These are phyloP conservation scores for Nothopassalora personata DNA, from an alignment of 2,329 filamentous ascomycete species.

Conservation along the genomic window DNA sequence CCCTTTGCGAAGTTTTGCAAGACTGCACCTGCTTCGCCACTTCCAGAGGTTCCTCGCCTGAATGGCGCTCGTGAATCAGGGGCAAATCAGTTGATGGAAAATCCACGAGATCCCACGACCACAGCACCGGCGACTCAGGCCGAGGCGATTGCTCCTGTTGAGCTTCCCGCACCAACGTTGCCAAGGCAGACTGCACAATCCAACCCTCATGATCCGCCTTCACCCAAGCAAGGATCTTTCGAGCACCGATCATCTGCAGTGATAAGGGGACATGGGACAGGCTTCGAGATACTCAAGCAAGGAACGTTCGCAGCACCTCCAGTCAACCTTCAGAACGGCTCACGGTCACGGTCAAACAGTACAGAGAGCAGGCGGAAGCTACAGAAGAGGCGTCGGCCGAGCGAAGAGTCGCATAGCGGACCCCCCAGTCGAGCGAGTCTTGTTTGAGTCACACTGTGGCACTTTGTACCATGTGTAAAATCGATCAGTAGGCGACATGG, in stretches of 20 bases:
- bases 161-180: background rate
- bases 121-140: background rate
- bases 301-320: constrained; percentile 31
- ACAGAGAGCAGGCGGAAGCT: constrained; percentile 23
- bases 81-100: background rate
- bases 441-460: background rate
- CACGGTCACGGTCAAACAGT: constrained; percentile 21
- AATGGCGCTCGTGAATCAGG: background rate
- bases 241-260: constrained; percentile 24
- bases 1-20: constrained; percentile 30
- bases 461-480: background rate
- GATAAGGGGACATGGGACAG: constrained; percentile 31
- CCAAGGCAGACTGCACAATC: background rate
- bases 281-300: constrained; percentile 33
- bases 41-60: constrained; percentile 2
- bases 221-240: constrained; percentile 17
- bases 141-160: background rate
- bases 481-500: background rate
- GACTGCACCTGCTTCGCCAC: constrained; percentile 23
- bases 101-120: background rate
- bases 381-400: constrained; percentile 30
- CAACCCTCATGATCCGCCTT: background rate
- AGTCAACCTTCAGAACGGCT: constrained; percentile 26
- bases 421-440: background rate
- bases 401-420: constrained; percentile 11